Conservation (phyloP, 2,329 filamentous ascomycete genomes). For the Verticillium albo-atrum region DNA sequence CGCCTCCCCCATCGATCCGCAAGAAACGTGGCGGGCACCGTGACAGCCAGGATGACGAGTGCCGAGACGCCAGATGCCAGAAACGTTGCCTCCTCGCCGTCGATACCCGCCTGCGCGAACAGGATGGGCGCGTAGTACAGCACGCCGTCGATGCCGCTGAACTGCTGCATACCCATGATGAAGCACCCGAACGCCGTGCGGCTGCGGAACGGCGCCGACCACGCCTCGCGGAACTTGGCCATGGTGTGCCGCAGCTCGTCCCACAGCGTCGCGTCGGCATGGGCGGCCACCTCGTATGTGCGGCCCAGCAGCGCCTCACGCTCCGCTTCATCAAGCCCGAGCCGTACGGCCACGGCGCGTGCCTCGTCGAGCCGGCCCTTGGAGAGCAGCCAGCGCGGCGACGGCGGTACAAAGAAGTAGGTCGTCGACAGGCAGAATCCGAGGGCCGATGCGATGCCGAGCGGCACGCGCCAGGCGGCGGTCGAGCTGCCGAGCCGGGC, state of each 20-base stretch:
- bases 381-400: constrained; percentile 52
- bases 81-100: constrained; percentile 48
- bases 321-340: constrained; percentile 40
- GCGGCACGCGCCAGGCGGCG: constrained; percentile 53
- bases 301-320: constrained; percentile 34
- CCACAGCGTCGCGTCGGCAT: constrained; percentile 25
- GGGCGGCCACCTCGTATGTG: constrained; percentile 16
- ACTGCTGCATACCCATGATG: constrained; percentile 54
- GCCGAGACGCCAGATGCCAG: constrained; percentile 58
- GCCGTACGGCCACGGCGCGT: constrained; percentile 33
- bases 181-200: constrained; percentile 50
- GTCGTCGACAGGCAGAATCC: constrained; percentile 25
- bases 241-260: constrained; percentile 29
- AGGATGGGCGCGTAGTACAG: constrained; percentile 60
- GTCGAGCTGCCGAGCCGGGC: constrained; percentile 33
- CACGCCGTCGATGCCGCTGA: constrained; percentile 59
- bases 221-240: not conserved
- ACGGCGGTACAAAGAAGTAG: constrained; percentile 45
- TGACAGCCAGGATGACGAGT: constrained; percentile 52
- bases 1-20: constrained; percentile 55
- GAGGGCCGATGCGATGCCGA: constrained; percentile 31
- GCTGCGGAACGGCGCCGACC: constrained; percentile 26
- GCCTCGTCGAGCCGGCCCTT: constrained; percentile 44
- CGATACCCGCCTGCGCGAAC: constrained; percentile 55
- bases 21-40: constrained; percentile 50